phyloP scores from a whole-genome alignment of 1,284 basidiomycete species.

The Apiotrichum montevideense region DNA sequence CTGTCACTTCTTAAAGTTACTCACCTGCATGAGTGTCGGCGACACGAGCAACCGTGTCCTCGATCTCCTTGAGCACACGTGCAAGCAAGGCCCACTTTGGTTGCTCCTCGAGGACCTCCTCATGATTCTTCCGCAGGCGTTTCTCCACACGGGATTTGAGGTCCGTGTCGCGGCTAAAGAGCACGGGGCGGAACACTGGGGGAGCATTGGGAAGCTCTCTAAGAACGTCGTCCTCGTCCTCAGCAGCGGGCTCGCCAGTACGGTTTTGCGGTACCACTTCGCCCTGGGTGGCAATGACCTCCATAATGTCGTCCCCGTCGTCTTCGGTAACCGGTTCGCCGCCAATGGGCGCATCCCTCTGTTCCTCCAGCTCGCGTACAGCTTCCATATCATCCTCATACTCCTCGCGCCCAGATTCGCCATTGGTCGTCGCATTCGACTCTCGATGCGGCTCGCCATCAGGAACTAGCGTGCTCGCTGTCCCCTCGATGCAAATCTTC shows the following conservation, averaged over 20 bases:
- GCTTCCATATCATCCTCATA: slow-evolving; percentile 43
- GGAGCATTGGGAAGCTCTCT: slow-evolving; percentile 52
- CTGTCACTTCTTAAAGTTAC: not conserved
- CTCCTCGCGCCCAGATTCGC: slow-evolving; percentile 13
- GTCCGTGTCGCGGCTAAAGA: slow-evolving; percentile 30
- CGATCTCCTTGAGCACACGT: slow-evolving; percentile 84
- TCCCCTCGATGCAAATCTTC: slow-evolving; percentile 49
- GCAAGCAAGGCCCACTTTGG: slow-evolving; percentile 89
- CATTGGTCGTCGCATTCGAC: slow-evolving; percentile 21
- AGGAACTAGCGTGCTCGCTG: slow-evolving; percentile 62
- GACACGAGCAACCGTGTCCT: slow-evolving; percentile 63
- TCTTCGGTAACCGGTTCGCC: slow-evolving; percentile 19
- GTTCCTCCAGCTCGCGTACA: slow-evolving; percentile 27
- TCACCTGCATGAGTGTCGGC: slow-evolving; percentile 35
- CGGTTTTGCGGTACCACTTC: slow-evolving; percentile 26
- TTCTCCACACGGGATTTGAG: slow-evolving; percentile 30
- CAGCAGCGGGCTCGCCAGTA: slow-evolving; percentile 24
- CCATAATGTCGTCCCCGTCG: slow-evolving; percentile 38
- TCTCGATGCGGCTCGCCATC: slow-evolving; percentile 8
- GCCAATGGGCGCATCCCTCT: slow-evolving; percentile 11
- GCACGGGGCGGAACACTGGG: slow-evolving; percentile 36
- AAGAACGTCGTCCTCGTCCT: slow-evolving; percentile 61
- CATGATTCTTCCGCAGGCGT: slow-evolving; percentile 73
- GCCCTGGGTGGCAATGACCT: slow-evolving; percentile 39
- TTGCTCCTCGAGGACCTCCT: slow-evolving; percentile 83